Percentiles rank a stretch among this genome's conserved stretches.
Evolutionary conservation across 2,329 filamentous ascomycete genomes (phyloP).

Genomic region (Talaromyces sp.): DNA sequence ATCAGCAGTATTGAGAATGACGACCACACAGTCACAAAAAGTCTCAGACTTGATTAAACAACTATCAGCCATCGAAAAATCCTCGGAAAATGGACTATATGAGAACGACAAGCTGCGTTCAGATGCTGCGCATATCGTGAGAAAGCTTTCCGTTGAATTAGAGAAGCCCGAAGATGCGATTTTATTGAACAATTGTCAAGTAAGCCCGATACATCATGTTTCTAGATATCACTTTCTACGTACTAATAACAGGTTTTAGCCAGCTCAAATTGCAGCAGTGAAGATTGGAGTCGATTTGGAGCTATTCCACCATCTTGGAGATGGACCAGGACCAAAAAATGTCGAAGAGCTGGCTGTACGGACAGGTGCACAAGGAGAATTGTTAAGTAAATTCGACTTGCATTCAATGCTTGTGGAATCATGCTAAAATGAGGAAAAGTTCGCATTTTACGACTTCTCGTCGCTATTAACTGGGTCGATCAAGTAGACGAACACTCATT

Average conservation of each 20-base stretch:
- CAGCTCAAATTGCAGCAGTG: constrained; percentile 3
- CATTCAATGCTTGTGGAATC: neutral
- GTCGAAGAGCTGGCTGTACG: neutral
- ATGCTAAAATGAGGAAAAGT: neutral
- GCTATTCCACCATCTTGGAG: constrained; percentile 1
- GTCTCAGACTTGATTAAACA: constrained; percentile 6
- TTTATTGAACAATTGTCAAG: neutral
- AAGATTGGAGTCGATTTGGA: constrained; percentile 2
- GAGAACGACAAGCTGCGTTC: constrained; percentile 8
- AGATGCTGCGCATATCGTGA: constrained; percentile 1
- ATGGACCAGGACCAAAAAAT: constrained; percentile 2
- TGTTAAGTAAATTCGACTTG: constrained; percentile 1
- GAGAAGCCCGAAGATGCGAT: constrained; percentile 7
- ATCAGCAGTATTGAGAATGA: neutral
- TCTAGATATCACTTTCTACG: neutral
- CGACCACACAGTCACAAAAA: constrained; percentile 2
- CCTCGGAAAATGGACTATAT: neutral
- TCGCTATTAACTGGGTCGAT: constrained; percentile 8
- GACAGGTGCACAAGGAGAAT: constrained; percentile 5
- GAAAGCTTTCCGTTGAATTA: constrained; percentile 4
- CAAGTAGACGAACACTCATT: constrained; percentile 4
- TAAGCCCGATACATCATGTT: neutral
- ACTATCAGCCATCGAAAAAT: constrained; percentile 4
- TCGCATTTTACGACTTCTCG: constrained; percentile 9
- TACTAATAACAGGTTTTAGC: neutral